Evolutionary conservation across 257 asterid genomes (phyloP), one percentile per base, ranked within the genome.

Genomic region (Jasminum sambac): DNA sequence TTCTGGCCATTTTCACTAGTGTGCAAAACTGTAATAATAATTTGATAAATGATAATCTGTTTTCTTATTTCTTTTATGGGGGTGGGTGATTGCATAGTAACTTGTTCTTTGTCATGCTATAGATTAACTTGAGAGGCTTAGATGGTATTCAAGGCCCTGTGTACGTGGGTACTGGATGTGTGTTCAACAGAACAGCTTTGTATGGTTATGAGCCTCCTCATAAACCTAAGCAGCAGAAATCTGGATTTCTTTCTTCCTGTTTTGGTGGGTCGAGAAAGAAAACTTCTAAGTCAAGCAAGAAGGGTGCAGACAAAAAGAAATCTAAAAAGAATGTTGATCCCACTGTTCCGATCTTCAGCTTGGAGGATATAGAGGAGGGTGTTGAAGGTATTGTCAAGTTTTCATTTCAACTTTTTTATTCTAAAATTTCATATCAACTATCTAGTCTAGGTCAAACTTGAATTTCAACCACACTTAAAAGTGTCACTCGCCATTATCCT

Each of bases 141-240:
- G 96, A 92, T 78, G 98, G 98, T 71, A 85, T 92, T 82, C 98
- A 92, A 85, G 98, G 98, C 69, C 98, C 98, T 62, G 96, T 92
- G 23, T 92, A 92, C 34, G 96, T 92, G 85, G 98, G 98, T 66
- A 92, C 98, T 73, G 98, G 98, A 67, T 92, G 98, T 81, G 98
- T 90, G 82, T 92, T 92, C 77, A 92, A 90, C 79, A 86, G 98
- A 83, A 88, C 96, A 72, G 96, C 98, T 62, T 79, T 92, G 67
- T 92, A 92, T 77, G 98, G 98, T 43, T 88, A 90, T 44, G 98
- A 92, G 76, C 96, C 97, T 72, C 98, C 96, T 44, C 80, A 83
- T 79, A 92, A 90, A 83, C 98, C 96, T 66, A 88, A 88, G 83
- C 76, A 82, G 34, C 88, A 88, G 79, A 90, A 90, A 59, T 26